phyloP scores from a whole-genome alignment of 176 grass and related monocot species.

The Thinopyrum elongatum region DNA sequence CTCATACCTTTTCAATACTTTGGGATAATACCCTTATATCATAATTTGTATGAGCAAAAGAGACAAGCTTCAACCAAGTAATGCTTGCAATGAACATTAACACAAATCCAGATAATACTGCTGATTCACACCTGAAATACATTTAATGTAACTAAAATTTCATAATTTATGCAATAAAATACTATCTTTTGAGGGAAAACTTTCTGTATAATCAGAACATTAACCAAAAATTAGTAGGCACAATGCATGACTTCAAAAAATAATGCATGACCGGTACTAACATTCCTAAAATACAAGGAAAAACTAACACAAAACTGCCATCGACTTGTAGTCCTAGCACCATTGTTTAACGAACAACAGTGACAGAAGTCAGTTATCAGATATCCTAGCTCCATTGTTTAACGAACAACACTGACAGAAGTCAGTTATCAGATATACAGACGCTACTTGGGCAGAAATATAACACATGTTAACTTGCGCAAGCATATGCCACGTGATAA shows the following conservation, averaged over 20 bases:
- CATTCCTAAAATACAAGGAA: neutral
- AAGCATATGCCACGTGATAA: neutral
- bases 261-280: neutral
- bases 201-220: slow-evolving; percentile 1
- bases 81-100: slow-evolving; percentile 87
- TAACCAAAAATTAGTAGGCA: neutral
- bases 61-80: slow-evolving; percentile 95
- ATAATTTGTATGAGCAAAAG: slow-evolving; percentile 95
- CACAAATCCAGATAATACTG: slow-evolving; percentile 83
- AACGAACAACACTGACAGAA: neutral
- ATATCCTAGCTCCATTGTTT: neutral
- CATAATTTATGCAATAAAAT: slow-evolving; percentile 4
- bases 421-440: neutral
- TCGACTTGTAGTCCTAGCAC: neutral
- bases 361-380: neutral
- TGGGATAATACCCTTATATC: slow-evolving; percentile 78
- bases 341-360: neutral
- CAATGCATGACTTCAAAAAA: neutral
- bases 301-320: neutral
- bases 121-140: slow-evolving; percentile 80
- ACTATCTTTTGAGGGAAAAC: slow-evolving; percentile 2
- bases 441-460: neutral
- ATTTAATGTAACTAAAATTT: slow-evolving; percentile 19
- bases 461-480: neutral
- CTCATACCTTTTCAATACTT: slow-evolving; percentile 74